These are phyloP conservation scores for Caloboletus firmus DNA, from an alignment of 1,284 basidiomycete species.

Conservation along the genomic window DNA sequence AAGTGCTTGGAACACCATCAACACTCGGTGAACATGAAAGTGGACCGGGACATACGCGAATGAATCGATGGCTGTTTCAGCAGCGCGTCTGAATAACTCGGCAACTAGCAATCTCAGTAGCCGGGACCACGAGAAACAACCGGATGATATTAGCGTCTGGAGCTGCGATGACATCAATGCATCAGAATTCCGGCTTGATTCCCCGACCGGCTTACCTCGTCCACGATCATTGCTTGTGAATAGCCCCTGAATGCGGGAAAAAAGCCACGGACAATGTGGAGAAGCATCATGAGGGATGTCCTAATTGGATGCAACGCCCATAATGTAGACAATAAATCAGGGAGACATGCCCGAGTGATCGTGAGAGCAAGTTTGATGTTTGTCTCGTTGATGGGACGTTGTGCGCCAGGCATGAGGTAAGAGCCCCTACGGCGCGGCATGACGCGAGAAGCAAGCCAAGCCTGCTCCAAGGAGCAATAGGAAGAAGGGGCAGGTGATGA, in stretches of 20 bases:
- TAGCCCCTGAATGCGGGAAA: slow-evolving; percentile 79
- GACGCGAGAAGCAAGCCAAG: slow-evolving; percentile 64
- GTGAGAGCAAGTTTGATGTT: slow-evolving; percentile 58
- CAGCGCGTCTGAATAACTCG: slow-evolving; percentile 61
- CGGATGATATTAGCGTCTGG: slow-evolving; percentile 62
- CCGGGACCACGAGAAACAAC: slow-evolving; percentile 63
- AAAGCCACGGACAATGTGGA: slow-evolving; percentile 68
- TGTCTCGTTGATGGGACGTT: slow-evolving; percentile 52
- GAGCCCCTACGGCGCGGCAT: slow-evolving; percentile 42
- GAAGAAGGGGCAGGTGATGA: slow-evolving; percentile 14
- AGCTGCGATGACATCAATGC: slow-evolving; percentile 44
- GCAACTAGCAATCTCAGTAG: slow-evolving; percentile 54
- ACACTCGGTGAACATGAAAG: slow-evolving; percentile 17
- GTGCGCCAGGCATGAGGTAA: slow-evolving; percentile 63
- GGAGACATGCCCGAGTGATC: slow-evolving; percentile 53
- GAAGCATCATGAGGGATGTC: slow-evolving; percentile 59
- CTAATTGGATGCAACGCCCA: slow-evolving; percentile 67
- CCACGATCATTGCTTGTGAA: slow-evolving; percentile 78
- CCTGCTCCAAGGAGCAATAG: slow-evolving; percentile 47
- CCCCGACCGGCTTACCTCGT: slow-evolving; percentile 55
- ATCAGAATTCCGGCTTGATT: background rate
- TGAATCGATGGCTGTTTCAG: slow-evolving; percentile 66
- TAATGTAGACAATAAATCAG: slow-evolving; percentile 56
- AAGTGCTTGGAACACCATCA: slow-evolving; percentile 43
- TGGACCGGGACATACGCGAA: slow-evolving; percentile 57